Evolutionary conservation across 805 yeast genomes (phyloP).

Genomic region (Wickerhamomyces pijperi): DNA sequence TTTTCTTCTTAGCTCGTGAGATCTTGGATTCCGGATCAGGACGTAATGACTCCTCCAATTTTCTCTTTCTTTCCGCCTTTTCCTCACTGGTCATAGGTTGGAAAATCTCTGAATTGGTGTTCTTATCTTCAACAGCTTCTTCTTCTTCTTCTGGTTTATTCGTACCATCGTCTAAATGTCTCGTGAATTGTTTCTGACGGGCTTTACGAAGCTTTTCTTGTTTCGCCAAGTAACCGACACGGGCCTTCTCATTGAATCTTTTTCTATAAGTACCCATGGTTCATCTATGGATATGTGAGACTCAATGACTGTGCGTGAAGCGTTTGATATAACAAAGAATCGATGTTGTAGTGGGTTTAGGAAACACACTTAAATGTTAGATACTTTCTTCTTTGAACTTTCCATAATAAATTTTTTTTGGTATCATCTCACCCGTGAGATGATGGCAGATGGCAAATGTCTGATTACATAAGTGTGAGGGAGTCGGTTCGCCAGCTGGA

Average conservation of each 20-base stretch:
- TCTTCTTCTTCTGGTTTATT: constrained; percentile 13
- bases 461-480: no score
- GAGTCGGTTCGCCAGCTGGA: no score
- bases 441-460: no score
- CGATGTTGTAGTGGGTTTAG: no score
- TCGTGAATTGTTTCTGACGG: constrained; percentile 56
- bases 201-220: constrained; percentile 57
- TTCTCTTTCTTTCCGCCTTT: constrained; percentile 51
- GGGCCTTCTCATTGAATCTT: constrained; percentile 77
- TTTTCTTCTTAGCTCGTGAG: constrained; percentile 58
- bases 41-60: constrained; percentile 44
- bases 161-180: constrained; percentile 33
- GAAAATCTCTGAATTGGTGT: constrained; percentile 51
- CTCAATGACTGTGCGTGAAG: no score
- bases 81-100: constrained; percentile 58
- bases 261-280: constrained; percentile 83
- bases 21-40: constrained; percentile 59
- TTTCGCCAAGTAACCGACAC: constrained; percentile 75
- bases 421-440: no score
- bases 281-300: no score
- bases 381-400: no score
- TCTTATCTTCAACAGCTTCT: constrained; percentile 18
- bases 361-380: no score
- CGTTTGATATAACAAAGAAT: no score
- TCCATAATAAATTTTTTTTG: no score